A percentile compares a stretch with the other conserved stretches of the same genome.
These are phyloP conservation scores for Schwanniomyces occidentalis DNA, from an alignment of 805 yeast genomes.

Conservation along the genomic window DNA sequence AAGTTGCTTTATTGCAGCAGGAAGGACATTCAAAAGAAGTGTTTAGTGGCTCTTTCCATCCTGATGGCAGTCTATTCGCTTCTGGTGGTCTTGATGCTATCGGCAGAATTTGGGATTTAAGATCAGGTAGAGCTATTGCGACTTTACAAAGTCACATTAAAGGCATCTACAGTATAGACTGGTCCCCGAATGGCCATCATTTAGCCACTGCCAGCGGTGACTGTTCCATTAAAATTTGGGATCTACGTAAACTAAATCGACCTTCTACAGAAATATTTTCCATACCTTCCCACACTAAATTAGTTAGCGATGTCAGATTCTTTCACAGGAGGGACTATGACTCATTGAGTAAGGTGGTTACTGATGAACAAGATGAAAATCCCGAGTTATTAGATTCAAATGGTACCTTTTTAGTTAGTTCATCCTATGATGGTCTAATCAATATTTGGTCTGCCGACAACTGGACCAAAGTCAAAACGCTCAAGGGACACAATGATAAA, in stretches of 20 bases:
- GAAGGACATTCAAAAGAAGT: constrained; percentile 86
- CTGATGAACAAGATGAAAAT: constrained; percentile 31
- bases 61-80: constrained; percentile 74
- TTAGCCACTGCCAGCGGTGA: constrained; percentile 86
- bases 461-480: constrained; percentile 58
- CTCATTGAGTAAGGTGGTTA: constrained; percentile 17
- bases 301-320: constrained; percentile 68
- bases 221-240: constrained; percentile 82
- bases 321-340: constrained; percentile 25
- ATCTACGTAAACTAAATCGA: constrained; percentile 50
- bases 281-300: constrained; percentile 73
- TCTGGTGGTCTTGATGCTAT: constrained; percentile 79
- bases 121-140: constrained; percentile 69
- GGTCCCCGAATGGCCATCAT: constrained; percentile 75
- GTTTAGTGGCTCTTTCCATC: constrained; percentile 59
- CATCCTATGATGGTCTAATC: constrained; percentile 71
- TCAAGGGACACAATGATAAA: constrained; percentile 62
- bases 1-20: constrained; percentile 58
- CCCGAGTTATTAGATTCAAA: constrained; percentile 25
- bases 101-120: constrained; percentile 79
- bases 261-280: constrained; percentile 39
- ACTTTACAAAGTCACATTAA: constrained; percentile 66
- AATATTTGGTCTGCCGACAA: constrained; percentile 64
- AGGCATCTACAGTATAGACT: constrained; percentile 69
- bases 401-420: constrained; percentile 55